Evolutionary conservation across 257 asterid genomes (phyloP).

Genomic region (Solanum tarijense): DNA sequence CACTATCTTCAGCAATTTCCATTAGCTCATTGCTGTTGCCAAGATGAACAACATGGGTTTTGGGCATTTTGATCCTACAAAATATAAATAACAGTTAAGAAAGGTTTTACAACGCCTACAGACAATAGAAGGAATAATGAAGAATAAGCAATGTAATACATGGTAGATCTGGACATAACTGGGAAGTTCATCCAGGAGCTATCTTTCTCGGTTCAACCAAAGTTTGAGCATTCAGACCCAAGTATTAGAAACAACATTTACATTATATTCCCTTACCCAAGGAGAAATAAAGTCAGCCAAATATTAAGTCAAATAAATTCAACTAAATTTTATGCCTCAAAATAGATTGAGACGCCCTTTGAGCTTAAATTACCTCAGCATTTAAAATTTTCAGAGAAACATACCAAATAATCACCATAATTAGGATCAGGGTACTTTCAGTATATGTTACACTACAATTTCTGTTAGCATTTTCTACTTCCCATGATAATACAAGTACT

Average conservation of each 20-base stretch:
- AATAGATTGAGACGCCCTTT: not conserved
- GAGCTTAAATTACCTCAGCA: not conserved
- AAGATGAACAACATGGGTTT: conserved; percentile 90
- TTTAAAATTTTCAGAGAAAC: not conserved
- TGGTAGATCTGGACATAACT: not conserved
- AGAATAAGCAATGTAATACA: conserved; percentile 6
- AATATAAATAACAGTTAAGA: conserved; percentile 8
- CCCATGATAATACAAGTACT: not conserved
- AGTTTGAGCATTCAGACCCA: not conserved
- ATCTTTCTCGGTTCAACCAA: not conserved
- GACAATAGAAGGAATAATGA: not conserved
- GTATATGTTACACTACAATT: not conserved
- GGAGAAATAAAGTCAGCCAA: not conserved
- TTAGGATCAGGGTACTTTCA: not conserved
- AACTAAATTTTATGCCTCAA: not conserved
- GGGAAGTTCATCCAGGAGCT: not conserved
- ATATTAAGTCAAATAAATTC: not conserved
- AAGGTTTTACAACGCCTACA: not conserved
- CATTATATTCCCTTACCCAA: not conserved
- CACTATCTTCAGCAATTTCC: conserved; percentile 77
- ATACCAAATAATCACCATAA: not conserved
- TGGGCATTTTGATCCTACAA: conserved; percentile 90
- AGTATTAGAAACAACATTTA: not conserved
- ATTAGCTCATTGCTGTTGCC: conserved; percentile 91
- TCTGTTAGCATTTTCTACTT: not conserved